Conservation (phyloP, 768 basidiomycete genomes). For the Termitomyces titanicus region DNA sequence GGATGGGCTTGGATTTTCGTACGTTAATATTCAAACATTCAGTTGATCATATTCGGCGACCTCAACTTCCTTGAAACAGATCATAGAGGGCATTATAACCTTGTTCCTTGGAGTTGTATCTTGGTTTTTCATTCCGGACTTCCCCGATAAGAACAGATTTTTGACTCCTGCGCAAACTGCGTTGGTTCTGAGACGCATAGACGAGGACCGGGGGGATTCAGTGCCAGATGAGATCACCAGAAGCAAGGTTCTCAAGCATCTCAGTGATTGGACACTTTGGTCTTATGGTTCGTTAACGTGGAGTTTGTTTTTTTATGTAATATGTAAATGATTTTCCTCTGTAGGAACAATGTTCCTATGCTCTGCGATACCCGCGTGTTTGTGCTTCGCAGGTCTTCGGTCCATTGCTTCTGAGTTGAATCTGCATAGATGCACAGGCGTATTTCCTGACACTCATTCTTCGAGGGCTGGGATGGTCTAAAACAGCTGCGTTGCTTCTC, state of each 20-base stretch:
- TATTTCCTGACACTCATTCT: conserved; percentile 48
- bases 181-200: conserved; percentile 41
- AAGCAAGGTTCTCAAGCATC: conserved; percentile 32
- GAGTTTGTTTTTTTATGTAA: background rate
- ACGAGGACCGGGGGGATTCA: conserved; percentile 49
- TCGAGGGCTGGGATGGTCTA: conserved; percentile 40
- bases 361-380: conserved; percentile 40
- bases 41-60: background rate
- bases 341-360: conserved; percentile 43
- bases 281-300: conserved; percentile 33
- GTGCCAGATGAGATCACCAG: conserved; percentile 38
- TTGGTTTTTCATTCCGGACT: conserved; percentile 41
- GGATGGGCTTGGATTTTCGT: conserved; percentile 54
- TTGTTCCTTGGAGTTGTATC: conserved; percentile 36
- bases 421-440: conserved; percentile 32
- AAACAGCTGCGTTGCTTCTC: conserved; percentile 34
- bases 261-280: conserved; percentile 46
- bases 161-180: conserved; percentile 39
- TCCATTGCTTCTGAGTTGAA: background rate
- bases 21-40: conserved; percentile 8
- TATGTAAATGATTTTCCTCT: background rate
- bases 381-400: conserved; percentile 6
- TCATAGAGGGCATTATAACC: conserved; percentile 43
- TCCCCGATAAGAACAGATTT: conserved; percentile 45
- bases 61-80: conserved; percentile 22